Evolutionary conservation across 768 basidiomycete genomes (phyloP).

Genomic region (Mycena floridula): DNA sequence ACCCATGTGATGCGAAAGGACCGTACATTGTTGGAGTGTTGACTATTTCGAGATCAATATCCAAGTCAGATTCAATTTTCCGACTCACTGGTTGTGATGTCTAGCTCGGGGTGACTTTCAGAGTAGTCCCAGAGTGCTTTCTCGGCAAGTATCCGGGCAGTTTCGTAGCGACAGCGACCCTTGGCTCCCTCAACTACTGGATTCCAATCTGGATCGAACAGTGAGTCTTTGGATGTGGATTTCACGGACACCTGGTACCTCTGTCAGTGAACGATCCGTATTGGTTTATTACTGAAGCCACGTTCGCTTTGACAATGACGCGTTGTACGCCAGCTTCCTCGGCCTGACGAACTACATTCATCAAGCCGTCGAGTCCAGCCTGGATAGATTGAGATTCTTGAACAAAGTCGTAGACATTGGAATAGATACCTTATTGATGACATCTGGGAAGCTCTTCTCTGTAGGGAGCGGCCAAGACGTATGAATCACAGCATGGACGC

Average conservation of each 20-base stretch:
- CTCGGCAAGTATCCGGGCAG: slow-evolving; percentile 20
- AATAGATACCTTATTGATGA: slow-evolving; percentile 1
- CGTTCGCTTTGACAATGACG: slow-evolving; percentile 16
- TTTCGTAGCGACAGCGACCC: slow-evolving; percentile 9
- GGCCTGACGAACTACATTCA: slow-evolving; percentile 21
- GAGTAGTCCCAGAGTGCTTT: slow-evolving; percentile 17
- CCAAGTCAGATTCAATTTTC: background rate
- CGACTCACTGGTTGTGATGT: slow-evolving; percentile 15
- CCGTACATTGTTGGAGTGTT: slow-evolving; percentile 13
- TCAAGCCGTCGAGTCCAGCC: slow-evolving; percentile 16
- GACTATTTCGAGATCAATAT: slow-evolving; percentile 3
- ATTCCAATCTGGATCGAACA: slow-evolving; percentile 14
- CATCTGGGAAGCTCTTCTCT: background rate
- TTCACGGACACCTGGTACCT: slow-evolving; percentile 3
- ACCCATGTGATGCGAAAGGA: slow-evolving; percentile 12
- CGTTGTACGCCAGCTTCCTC: slow-evolving; percentile 13
- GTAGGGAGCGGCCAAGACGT: slow-evolving; percentile 18
- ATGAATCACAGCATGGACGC: slow-evolving; percentile 32
- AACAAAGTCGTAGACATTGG: background rate
- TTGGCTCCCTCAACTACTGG: slow-evolving; percentile 13
- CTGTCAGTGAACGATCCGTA: slow-evolving; percentile 8
- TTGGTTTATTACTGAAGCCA: slow-evolving; percentile 8
- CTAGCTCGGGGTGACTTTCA: slow-evolving; percentile 15
- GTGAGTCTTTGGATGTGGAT: background rate
- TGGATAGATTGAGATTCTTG: background rate